Evolutionary conservation across 148 eudicot genomes (phyloP), one percentile per base, ranked within the genome.

Genomic region (Silene uniflora): DNA sequence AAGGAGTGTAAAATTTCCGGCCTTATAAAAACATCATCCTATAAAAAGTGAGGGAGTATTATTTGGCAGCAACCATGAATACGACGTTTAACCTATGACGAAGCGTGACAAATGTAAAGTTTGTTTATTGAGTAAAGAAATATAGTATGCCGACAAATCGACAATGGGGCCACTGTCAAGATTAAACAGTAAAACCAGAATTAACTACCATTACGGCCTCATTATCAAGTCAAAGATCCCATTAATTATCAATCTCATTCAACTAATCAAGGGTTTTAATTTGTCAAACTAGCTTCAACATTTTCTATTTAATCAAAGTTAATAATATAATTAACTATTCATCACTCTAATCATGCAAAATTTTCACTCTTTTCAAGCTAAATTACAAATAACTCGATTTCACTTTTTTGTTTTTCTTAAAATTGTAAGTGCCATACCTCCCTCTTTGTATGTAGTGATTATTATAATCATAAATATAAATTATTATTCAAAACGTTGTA

Each of bases 71-170:
- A 32, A 32, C 35, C 35, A 32, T 32, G 35, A n/a, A n/a, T n/a
- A n/a, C n/a, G n/a, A 52, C 56, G 56, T 52, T 5, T 52, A 52
- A 52, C 56, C 56, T 12, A 52, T 52, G 56, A 52, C 14, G 12
- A 0, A 12, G 56, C 9, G 14, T 52, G 56, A 13, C 3, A 52
- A 13, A 52, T 52, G 2, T 52, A 0, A 49, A 3, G 16, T 49
- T 39, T 39, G 6, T 7, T 59, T 23, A 23, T 62, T 22, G 12
- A 23, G 12, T 22, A 3, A 9, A 10, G 14, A 23, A 11, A 62
- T 22, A 62, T 23, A 13, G 66, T 22, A 22, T 75, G 78, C 78
- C 78, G 78, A 75, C 78, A 75, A 14, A n/a, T n/a, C n/a, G n/a
- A n/a, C n/a, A 27, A 47, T 47, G 17, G 55, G 21, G 67, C 10